Evolutionary conservation across 75 land plant species (phyloP).

Genomic region (Pinus tabuliformis): DNA sequence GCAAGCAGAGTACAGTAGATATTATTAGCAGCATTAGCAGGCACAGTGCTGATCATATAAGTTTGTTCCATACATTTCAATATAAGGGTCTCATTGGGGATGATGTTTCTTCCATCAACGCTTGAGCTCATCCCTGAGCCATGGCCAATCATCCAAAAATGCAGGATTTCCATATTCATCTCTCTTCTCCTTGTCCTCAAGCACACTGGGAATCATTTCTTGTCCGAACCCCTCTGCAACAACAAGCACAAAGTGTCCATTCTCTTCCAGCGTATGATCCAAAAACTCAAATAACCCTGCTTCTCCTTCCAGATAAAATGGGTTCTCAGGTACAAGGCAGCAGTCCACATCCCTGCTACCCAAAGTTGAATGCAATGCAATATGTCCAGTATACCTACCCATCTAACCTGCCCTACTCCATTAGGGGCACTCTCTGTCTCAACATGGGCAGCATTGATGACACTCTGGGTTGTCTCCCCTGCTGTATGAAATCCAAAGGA

Average conservation of each 20-base stretch:
- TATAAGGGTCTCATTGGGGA: constrained; percentile 57
- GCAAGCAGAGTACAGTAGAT: constrained; percentile 75
- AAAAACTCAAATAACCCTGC: constrained; percentile 73
- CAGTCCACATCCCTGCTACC: constrained; percentile 81
- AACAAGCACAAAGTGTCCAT: constrained; percentile 77
- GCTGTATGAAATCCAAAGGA: constrained; percentile 88
- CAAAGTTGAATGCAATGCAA: constrained; percentile 67
- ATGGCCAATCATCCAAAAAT: constrained; percentile 61
- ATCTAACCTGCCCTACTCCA: constrained; percentile 78
- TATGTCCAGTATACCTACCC: constrained; percentile 83
- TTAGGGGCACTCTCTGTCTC: constrained; percentile 80
- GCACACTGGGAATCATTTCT: constrained; percentile 51
- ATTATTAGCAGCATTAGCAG: constrained; percentile 76
- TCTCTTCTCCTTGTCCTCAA: constrained; percentile 29
- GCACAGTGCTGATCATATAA: constrained; percentile 85
- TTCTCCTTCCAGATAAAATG: constrained; percentile 57
- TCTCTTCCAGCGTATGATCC: constrained; percentile 44
- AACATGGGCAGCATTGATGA: constrained; percentile 62
- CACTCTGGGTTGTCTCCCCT: constrained; percentile 69
- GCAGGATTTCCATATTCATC: constrained; percentile 76
- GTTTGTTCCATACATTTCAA: constrained; percentile 94
- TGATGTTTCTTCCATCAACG: constrained; percentile 70
- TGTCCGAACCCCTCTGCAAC: constrained; percentile 88
- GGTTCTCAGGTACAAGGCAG: constrained; percentile 66
- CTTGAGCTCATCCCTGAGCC: constrained; percentile 63